Base-by-base conservation (phyloP, 805 yeast genomes). In the Pichia ethanolica region DNA sequence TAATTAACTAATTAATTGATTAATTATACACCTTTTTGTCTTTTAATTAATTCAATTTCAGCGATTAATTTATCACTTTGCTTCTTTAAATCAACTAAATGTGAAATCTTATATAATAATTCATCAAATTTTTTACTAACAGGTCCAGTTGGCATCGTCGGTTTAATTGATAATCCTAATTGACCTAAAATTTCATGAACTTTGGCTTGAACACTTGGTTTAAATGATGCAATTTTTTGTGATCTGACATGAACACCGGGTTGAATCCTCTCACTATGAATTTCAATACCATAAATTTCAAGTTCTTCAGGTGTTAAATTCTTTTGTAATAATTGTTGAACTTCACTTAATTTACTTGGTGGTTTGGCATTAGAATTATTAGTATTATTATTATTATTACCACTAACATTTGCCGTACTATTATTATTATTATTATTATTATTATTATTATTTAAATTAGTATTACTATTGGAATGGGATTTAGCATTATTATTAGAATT, bases 181-280 rank as follows among this genome's bases (percentile, higher is more conserved):
- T 93, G 99, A 49, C 83, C 85, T 52, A 91, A 66, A 10, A 82
- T 73, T 14, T 78, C 76, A 32, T 68, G 64, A 8, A 84, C 78
- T 59, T 80, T 82, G 28, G 77, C 71, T 57, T 84, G 89, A 7
- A 82, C 71, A 38, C 85, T 81, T 3, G 96, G 91, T 58, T 89
- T 89, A 60, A 83, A 80, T 1, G 86, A 79, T 1, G 90, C 77
- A 46, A 89, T 78, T 61, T 86, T 86, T 4, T 85, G 70, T 0
- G 97, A 89, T 54, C 99, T 74, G 51, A 91, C 69, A 46, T 74
- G 79, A 3, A 89, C 97, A 33, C 98, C 98, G 0, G 95, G 84
- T 5, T 76, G 76, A 7, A 86, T 61, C 56, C 81, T 79, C 51
- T 85, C 91, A 12, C 80, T 83, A 65, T 87, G 95, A 54, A 84